A percentile compares a stretch with the other conserved stretches of the same genome.
Conservation (phyloP, 441 rosid species). For the Macaranga tanarius region DNA sequence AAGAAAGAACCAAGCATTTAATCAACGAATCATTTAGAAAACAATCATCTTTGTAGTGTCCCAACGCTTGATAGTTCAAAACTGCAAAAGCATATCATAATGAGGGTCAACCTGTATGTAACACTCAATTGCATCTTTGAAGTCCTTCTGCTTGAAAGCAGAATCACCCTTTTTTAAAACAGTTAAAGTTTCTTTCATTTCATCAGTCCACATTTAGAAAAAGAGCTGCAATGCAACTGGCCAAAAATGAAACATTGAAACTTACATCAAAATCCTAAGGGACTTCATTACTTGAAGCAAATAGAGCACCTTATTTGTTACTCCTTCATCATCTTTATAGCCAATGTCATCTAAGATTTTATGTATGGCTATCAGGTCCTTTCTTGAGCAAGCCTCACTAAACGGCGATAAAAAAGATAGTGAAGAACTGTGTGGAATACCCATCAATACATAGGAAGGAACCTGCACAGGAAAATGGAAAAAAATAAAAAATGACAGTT, state of each 20-base stretch:
- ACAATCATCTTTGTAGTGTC: too few relatives aligned
- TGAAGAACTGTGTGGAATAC: slow-evolving; percentile 59
- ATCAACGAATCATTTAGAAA: too few relatives aligned
- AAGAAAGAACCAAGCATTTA: slow-evolving; percentile 39
- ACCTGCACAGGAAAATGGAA: slow-evolving; percentile 42
- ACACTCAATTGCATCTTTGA: slow-evolving; percentile 58
- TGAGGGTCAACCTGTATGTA: slow-evolving; percentile 62
- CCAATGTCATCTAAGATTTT: slow-evolving; percentile 69
- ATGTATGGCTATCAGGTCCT: slow-evolving; percentile 75
- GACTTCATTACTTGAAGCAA: slow-evolving; percentile 10
- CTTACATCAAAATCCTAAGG: slow-evolving; percentile 1
- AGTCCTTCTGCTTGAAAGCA: slow-evolving; percentile 79
- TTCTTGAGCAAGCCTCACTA: slow-evolving; percentile 82
- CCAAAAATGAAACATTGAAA: slow-evolving; percentile 19
- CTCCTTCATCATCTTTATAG: slow-evolving; percentile 89
- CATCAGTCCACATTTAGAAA: slow-evolving; percentile 98
- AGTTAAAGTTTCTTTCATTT: slow-evolving; percentile 84
- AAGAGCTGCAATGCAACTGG: slow-evolving; percentile 61
- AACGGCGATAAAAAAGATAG: slow-evolving; percentile 56
- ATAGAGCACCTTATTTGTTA: slow-evolving; percentile 66
- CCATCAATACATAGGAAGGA: slow-evolving; percentile 85
- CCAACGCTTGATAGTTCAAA: not conserved
- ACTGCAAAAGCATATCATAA: not conserved
- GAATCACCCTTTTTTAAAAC: slow-evolving; percentile 83
- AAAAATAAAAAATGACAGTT: too few relatives aligned